Evolutionary conservation across 177 flowering plant genomes (phyloP).

Genomic region (Telopea speciosissima): DNA sequence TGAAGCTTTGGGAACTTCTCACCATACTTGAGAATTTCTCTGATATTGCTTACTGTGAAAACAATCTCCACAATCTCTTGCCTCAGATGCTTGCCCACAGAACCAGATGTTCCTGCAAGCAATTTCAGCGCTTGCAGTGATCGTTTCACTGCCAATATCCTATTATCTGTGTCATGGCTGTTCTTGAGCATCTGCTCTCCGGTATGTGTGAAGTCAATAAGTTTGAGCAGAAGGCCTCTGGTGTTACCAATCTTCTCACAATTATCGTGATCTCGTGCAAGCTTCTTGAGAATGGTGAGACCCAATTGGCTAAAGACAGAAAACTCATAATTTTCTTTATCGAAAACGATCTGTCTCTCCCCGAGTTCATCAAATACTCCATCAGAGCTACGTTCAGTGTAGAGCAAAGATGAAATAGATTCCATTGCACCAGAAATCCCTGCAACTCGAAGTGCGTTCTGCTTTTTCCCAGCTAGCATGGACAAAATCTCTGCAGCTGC

Average conservation of each 20-base stretch:
- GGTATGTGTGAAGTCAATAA: constrained; percentile 68
- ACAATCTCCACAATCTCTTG: constrained; percentile 73
- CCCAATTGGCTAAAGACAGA: constrained; percentile 78
- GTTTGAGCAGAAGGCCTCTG: constrained; percentile 73
- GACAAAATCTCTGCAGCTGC: constrained; percentile 78
- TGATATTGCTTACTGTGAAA: constrained; percentile 79
- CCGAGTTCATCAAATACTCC: constrained; percentile 50
- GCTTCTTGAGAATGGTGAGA: constrained; percentile 75
- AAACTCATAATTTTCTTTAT: constrained; percentile 44
- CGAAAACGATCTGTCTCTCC: constrained; percentile 39
- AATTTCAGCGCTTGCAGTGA: constrained; percentile 71
- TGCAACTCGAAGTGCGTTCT: constrained; percentile 74
- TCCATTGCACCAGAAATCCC: constrained; percentile 94
- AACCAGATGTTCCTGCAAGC: constrained; percentile 71
- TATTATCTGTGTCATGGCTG: constrained; percentile 37
- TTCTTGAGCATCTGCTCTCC: constrained; percentile 48
- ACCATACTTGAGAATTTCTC: constrained; percentile 66
- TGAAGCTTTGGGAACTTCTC: constrained; percentile 55
- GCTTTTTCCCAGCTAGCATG: constrained; percentile 74
- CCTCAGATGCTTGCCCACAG: constrained; percentile 62
- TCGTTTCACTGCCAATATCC: constrained; percentile 48
- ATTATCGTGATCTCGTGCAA: constrained; percentile 77
- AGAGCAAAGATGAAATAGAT: constrained; percentile 76
- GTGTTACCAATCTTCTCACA: constrained; percentile 91
- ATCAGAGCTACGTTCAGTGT: constrained; percentile 29